A percentile compares a stretch with the other conserved stretches of the same genome.
phyloP scores from a whole-genome alignment of 2,329 filamentous ascomycete species.

The Apiospora saccharicola region DNA sequence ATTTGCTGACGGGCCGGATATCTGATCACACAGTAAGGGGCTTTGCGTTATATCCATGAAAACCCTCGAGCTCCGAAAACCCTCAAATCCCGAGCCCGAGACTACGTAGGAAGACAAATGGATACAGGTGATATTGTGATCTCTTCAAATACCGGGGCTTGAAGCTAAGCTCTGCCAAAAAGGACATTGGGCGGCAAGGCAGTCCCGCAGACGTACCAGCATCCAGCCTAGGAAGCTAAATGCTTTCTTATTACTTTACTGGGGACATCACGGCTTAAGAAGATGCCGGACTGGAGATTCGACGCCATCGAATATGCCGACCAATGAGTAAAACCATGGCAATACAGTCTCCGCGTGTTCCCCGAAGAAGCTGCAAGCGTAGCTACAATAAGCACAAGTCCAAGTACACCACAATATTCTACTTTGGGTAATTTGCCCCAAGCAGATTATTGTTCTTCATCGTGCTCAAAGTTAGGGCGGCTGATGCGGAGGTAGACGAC shows the following conservation, averaged over 20 bases:
- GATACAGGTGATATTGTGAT: neutral
- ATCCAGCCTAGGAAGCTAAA: neutral
- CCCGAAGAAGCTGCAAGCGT: neutral
- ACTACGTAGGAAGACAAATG: neutral
- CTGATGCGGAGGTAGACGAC: neutral
- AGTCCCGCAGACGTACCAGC: neutral
- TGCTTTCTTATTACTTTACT: neutral
- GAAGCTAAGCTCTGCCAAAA: neutral
- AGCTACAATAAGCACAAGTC: neutral
- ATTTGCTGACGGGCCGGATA: neutral
- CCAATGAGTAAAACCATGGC: neutral
- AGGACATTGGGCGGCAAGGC: neutral
- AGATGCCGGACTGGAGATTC: neutral
- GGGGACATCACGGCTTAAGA: neutral
- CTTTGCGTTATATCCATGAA: neutral
- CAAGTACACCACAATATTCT: neutral
- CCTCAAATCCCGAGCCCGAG: no score
- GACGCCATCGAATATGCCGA: no score
- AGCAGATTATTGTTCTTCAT: neutral
- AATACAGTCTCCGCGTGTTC: neutral
- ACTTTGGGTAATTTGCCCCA: neutral
- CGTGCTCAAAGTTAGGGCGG: neutral
- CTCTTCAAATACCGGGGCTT: neutral
- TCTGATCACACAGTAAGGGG: neutral
- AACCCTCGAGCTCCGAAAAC: neutral